Percentiles rank a stretch among this genome's conserved stretches.
Conservation (phyloP, 2,329 filamentous ascomycete genomes). For the Neonectria ditissima region DNA sequence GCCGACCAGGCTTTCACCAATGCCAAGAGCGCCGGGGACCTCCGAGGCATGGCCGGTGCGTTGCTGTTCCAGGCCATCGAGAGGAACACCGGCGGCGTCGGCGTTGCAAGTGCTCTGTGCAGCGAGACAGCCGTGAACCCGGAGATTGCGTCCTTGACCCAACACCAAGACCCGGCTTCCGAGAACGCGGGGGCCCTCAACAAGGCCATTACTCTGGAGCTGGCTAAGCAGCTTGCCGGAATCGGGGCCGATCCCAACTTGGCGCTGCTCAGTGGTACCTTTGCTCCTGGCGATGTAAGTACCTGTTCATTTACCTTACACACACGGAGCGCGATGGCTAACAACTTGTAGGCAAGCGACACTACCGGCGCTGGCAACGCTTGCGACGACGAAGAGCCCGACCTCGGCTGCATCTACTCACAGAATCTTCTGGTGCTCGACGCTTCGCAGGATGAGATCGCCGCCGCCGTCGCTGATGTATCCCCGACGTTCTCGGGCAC, state of each 20-base stretch:
- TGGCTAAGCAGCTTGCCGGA: conserved; percentile 69
- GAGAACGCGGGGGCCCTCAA: conserved; percentile 66
- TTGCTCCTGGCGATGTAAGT: conserved; percentile 68
- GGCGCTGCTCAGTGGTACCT: conserved; percentile 72
- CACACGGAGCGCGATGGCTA: neutral
- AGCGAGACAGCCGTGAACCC: conserved; percentile 69
- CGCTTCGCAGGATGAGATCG: conserved; percentile 63
- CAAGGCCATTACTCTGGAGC: conserved; percentile 69
- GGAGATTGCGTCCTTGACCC: conserved; percentile 72
- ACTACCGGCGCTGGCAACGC: conserved; percentile 49
- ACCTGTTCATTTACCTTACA: neutral
- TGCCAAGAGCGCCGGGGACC: conserved; percentile 63
- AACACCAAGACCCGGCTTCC: conserved; percentile 77
- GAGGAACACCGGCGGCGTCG: conserved; percentile 57
- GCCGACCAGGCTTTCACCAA: conserved; percentile 72
- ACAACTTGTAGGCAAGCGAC: conserved; percentile 20
- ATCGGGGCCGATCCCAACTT: conserved; percentile 72
- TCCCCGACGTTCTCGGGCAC: conserved; percentile 49
- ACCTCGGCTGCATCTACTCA: conserved; percentile 66
- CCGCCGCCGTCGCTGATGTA: conserved; percentile 58
- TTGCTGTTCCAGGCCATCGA: conserved; percentile 67
- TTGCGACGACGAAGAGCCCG: conserved; percentile 61
- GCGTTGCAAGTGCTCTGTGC: conserved; percentile 56
- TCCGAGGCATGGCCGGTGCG: conserved; percentile 65
- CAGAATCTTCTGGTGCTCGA: conserved; percentile 65